Evolutionary conservation across 192 early-diverging fungal species (phyloP).

Genomic region (Haplosporangium gracile): DNA sequence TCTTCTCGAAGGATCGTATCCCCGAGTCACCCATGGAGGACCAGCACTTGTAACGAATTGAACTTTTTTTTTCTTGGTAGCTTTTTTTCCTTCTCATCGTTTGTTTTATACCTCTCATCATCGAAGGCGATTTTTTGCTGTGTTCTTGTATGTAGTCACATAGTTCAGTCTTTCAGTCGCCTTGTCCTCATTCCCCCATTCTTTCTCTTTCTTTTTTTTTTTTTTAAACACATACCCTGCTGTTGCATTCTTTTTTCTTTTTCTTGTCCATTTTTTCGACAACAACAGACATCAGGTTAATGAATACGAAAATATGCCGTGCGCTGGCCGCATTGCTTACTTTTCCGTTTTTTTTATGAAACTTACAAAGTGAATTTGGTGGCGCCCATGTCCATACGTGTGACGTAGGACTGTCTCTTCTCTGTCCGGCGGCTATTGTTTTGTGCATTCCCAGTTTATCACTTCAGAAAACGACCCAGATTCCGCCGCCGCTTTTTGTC

Average conservation of each 20-base stretch:
- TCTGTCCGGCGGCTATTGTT: neutral
- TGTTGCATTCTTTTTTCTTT: neutral
- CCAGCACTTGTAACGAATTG: conserved; percentile 12
- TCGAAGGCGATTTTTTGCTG: neutral
- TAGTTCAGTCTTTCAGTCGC: neutral
- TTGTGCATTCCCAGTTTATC: neutral
- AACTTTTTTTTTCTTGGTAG: neutral
- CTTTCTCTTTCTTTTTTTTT: neutral
- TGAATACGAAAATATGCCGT: neutral
- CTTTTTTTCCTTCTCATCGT: neutral
- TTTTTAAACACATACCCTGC: neutral
- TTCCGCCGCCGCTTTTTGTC: too few relatives aligned
- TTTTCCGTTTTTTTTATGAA: neutral
- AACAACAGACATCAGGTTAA: neutral
- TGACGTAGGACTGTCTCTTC: too few relatives aligned
- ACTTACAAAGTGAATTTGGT: neutral
- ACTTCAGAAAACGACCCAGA: neutral
- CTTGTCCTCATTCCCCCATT: neutral
- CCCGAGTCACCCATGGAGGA: conserved; percentile 46
- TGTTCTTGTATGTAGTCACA: neutral
- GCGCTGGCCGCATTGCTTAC: neutral
- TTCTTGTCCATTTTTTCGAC: neutral
- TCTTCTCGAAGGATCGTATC: conserved; percentile 37
- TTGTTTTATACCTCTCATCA: neutral
- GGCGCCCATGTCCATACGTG: too few relatives aligned